Conservation (phyloP, 257 asterid species). For the Petunia axillaris region DNA sequence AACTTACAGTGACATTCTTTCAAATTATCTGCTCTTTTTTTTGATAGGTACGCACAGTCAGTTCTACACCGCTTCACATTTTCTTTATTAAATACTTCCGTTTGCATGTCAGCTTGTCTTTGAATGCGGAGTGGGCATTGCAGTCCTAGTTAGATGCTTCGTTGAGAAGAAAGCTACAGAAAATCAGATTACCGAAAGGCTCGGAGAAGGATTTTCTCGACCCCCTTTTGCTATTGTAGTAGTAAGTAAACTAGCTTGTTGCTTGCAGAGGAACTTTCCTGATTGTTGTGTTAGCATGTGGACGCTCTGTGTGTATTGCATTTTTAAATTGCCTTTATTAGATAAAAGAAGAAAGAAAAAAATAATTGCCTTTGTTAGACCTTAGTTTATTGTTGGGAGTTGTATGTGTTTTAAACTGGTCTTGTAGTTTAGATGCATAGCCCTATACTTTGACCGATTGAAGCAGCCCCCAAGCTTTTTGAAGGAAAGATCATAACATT, state of each 20-base stretch:
- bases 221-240: conserved; percentile 94
- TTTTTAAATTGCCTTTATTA: not conserved
- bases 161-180: conserved; percentile 70
- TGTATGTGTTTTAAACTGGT: not conserved
- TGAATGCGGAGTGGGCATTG: conserved; percentile 83
- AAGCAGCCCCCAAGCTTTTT: not conserved
- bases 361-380: not conserved
- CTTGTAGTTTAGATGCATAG: not conserved
- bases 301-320: not conserved
- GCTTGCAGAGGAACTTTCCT: not conserved
- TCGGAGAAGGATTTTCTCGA: conserved; percentile 94
- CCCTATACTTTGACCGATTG: conserved; percentile 1
- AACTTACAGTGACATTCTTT: conserved; percentile 24
- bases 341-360: too few relatives aligned
- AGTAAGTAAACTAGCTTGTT: conserved; percentile 50
- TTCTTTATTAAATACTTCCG: conserved; percentile 25
- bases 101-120: conserved; percentile 75
- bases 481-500: not conserved
- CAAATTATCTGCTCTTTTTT: conserved; percentile 12
- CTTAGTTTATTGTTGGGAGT: conserved; percentile 2
- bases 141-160: conserved; percentile 92
- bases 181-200: conserved; percentile 69
- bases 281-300: conserved; percentile 3
- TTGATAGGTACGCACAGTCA: not conserved
- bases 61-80: not conserved